Evolutionary conservation across 176 grass and related monocot genomes (phyloP), one percentile per base, ranked within the genome.

Genomic region (Oryza officinalis): DNA sequence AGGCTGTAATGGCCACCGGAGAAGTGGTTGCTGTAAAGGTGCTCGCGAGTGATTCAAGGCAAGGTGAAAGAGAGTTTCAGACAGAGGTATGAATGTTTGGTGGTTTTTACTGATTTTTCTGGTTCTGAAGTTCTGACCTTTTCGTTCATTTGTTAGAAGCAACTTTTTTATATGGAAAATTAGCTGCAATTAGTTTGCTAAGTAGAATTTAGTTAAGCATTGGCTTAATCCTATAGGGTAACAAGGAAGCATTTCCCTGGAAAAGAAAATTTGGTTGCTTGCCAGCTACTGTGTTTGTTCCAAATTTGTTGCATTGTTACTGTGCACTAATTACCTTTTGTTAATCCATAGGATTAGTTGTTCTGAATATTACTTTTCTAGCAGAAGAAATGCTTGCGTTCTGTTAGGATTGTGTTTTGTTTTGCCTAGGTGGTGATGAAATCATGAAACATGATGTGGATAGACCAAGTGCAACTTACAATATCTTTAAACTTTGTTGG

Each of bases 51-150:
- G 85, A 92, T 85, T 99, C 96, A 67, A 91, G 76, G 46, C 96
- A 99, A 89, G 96, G 96, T 67, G 96, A 99, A 67, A 90, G 89
- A 52, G 93, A 99, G 81, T 99, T 99, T 63, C 93, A 99, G 60
- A 99, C 93, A 47, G 96, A 99, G 93, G 96, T 98, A 38, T 38
- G 96, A 95, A 83, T 65, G 57, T 94, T 81, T 69, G 17, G 15
- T n/a, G 31, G 43, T 76, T 28, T 61, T 77, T 70, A 5, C 31
- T n/a, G 31, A 63, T 76, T 18, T 67, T 77, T 70, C 67, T 3
- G 1, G 33, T 8, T 28, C 15, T 6, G 15, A 13, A 26, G 8
- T 60, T 76, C 20, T 6, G 20, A 26, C 22, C 43, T 44, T 70
- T 14, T 0, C 12, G 4, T 27, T 38, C 2, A 49, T 35, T 27